Conservation (phyloP, 1,284 basidiomycete genomes). For the Microbotryum intermedium region DNA sequence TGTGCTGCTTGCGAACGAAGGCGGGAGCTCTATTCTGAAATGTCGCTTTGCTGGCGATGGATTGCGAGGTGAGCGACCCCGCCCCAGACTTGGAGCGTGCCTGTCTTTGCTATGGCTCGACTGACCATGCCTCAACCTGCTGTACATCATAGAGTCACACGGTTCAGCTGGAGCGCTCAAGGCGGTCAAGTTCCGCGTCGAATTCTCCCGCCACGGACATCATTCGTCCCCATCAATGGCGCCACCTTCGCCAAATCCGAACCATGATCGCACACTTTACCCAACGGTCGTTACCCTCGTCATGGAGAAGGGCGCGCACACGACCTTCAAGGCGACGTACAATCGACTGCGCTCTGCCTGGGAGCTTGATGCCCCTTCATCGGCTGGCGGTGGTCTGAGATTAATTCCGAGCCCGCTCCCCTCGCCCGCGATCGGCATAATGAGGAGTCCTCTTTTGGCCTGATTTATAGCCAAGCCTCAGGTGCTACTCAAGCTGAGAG, state of each 20-base stretch:
- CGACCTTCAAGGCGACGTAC: slow-evolving; percentile 68
- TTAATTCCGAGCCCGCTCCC: neutral
- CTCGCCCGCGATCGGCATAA: too few relatives aligned
- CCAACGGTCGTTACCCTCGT: slow-evolving; percentile 59
- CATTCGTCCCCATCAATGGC: slow-evolving; percentile 29
- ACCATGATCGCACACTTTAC: slow-evolving; percentile 22
- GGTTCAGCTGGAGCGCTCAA: slow-evolving; percentile 43
- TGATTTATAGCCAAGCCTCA: too few relatives aligned
- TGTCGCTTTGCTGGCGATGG: slow-evolving; percentile 56
- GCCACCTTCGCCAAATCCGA: slow-evolving; percentile 11
- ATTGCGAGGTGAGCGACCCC: neutral
- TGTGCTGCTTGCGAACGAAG: slow-evolving; percentile 58
- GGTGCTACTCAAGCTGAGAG: too few relatives aligned
- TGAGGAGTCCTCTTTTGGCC: too few relatives aligned
- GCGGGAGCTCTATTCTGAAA: slow-evolving; percentile 49
- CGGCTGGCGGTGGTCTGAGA: neutral
- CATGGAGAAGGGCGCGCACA: slow-evolving; percentile 79
- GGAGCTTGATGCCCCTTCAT: slow-evolving; percentile 38
- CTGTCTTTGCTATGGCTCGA: neutral
- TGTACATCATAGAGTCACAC: neutral
- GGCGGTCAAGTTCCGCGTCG: slow-evolving; percentile 63
- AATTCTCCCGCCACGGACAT: slow-evolving; percentile 51
- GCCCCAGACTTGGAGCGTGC: slow-evolving; percentile 2
- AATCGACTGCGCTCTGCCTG: slow-evolving; percentile 63
- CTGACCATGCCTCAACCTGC: neutral